Base-by-base conservation (phyloP, 108 stramenopile species). In the Skeletonema menzelii region DNA sequence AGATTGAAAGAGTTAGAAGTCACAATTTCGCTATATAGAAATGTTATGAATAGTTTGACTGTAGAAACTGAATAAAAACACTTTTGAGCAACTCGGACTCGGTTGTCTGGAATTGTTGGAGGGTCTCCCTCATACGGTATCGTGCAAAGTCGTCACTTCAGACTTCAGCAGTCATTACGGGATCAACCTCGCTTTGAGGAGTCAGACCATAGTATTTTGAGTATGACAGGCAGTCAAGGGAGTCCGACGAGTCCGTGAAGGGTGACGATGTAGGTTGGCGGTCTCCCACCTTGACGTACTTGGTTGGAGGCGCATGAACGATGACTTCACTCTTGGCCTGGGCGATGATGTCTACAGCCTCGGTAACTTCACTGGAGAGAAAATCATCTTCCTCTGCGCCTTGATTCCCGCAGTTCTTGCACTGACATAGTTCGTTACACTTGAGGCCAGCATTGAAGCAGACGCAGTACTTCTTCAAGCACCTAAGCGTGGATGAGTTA, bases 401-500 rank as follows among this genome's bases (percentile, higher is more conserved):
- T 15, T 27, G 40, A 74, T 85, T 84, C 44, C 65, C 20, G 55
- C 80, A 85, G 37, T 75, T 34, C 4, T 6, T 69, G 75, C 87
- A 88, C 24, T 28, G 37, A 72, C 88, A 90, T 13, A 6, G 11
- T 37, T 58, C 72, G 14, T 71, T 49, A 56, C 90, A 91, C 20
- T 56, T 30, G 20, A 44, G 40, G 35, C 83, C 80, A 11, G 44
- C 66, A 11, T 79, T 71, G 22, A 79, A 73, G 44, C 90, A 91
- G 15, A 75, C 83, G 56, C 90, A 91, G 56, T 88, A 91, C 69
- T 87, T 88, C 57, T 88, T 84, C 17, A 91, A 64, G 66, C 90
- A 91, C 5, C 87, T 87, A 28, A 49, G 46, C 17, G 35, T 27
- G 4, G n/a, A 37, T 26, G 26, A 35, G n/a, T n/a, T n/a, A n/a